Evolutionary conservation across 2,329 filamentous ascomycete genomes (phyloP), one percentile per base, ranked within the genome.

Genomic region (Diaporthe velutina): DNA sequence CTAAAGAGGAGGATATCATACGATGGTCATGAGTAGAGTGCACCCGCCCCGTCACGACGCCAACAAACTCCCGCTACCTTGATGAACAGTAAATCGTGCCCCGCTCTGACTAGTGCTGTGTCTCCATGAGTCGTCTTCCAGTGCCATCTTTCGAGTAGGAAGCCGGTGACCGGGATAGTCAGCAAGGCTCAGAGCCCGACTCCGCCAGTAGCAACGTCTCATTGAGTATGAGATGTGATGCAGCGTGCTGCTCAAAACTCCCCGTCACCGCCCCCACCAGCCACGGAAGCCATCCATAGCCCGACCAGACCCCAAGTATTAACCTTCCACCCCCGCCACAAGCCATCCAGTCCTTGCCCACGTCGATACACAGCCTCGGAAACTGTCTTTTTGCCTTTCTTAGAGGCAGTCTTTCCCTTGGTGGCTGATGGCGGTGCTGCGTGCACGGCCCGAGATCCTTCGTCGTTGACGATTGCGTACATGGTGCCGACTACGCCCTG

Each of bases 401-500:
- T 81, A 45, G 79, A 70, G 42, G 66, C 75, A 73, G 70, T 66
- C 78, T 78, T 83, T 80, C 42, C 73, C 73, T 79, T 83, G 81
- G 77, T 77, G 80, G 77, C 73, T 82, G 58, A 78, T 48, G 80
- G 75, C 77, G 83, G 75, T 74, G 80, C 77, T 66, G 83, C 78
- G 67, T 85, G 79, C 50, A 88, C 83, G 78, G 88, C 83, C 12
- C 90, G 86, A 75, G 87, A 87, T 10, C 97, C 97, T 83, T 99
- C 97, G 79, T 97, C 94, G 48, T 93, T 89, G 1, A 94, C 89
- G 76, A 99, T 97, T 75, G 91, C 90, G 88, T 95, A 96, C 90
- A 98, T 96, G 3, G 96, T 98, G 4, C 95, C 94, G n/a, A 97
- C 83, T 1, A 98, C 88, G n/a, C 97, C 97, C 45, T 91, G 88